Conservation (phyloP, 768 basidiomycete species). For the Mycena venus region DNA sequence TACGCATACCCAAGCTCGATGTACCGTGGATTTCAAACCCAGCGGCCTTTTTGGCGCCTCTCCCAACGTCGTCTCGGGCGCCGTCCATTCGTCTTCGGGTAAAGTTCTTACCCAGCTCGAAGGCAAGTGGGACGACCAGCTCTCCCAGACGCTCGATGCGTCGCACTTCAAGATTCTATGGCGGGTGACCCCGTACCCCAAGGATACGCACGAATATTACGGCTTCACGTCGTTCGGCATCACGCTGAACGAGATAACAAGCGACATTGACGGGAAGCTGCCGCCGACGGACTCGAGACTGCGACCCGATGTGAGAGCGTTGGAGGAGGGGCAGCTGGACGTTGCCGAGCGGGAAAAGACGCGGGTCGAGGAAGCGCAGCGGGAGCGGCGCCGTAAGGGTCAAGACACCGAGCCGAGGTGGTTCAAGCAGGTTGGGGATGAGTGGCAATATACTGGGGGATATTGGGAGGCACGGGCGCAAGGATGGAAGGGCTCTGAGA, state of each 20-base stretch:
- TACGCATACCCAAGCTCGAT: slow-evolving; percentile 64
- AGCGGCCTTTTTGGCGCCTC: slow-evolving; percentile 82
- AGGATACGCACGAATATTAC: slow-evolving; percentile 78
- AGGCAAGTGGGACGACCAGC: slow-evolving; percentile 91
- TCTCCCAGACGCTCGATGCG: slow-evolving; percentile 76
- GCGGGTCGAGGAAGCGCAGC: slow-evolving; percentile 81
- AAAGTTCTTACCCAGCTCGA: slow-evolving; percentile 75
- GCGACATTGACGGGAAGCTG: slow-evolving; percentile 71
- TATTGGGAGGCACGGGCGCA: slow-evolving; percentile 85
- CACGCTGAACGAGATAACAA: slow-evolving; percentile 84
- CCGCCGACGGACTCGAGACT: slow-evolving; percentile 87
- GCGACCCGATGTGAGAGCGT: slow-evolving; percentile 85
- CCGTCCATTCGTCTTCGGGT: slow-evolving; percentile 67
- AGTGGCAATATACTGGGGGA: slow-evolving; percentile 83
- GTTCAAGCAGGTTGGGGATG: slow-evolving; percentile 79
- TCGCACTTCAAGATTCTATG: slow-evolving; percentile 83
- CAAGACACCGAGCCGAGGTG: slow-evolving; percentile 75
- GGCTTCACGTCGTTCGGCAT: slow-evolving; percentile 88
- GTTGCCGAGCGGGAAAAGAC: slow-evolving; percentile 80
- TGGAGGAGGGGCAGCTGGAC: slow-evolving; percentile 83
- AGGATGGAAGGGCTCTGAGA: slow-evolving; percentile 68
- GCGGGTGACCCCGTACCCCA: slow-evolving; percentile 81
- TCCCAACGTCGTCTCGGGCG: slow-evolving; percentile 79
- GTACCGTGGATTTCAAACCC: slow-evolving; percentile 88
- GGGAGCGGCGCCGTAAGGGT: slow-evolving; percentile 75